Evolutionary conservation across 2,329 filamentous ascomycete genomes (phyloP).

Genomic region (Coniella vitis): DNA sequence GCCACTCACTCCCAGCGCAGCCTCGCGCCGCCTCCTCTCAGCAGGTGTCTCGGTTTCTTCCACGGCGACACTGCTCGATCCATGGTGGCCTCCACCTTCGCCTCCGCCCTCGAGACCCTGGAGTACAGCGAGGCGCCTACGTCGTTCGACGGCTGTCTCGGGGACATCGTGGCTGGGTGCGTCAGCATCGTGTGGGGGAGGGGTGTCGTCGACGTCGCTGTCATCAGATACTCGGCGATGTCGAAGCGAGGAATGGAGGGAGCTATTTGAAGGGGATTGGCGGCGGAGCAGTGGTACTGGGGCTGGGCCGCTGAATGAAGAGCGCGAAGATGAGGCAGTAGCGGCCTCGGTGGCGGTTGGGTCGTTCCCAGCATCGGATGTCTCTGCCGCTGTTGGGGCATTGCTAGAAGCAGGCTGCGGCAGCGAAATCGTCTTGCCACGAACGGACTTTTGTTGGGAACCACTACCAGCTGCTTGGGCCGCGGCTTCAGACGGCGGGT

Average conservation of each 20-base stretch:
- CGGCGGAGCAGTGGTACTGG: constrained; percentile 3
- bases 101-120: constrained; percentile 36
- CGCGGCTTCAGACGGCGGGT: constrained; percentile 15
- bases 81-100: constrained; percentile 24
- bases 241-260: constrained; percentile 4
- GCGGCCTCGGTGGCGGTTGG: too few relatives aligned
- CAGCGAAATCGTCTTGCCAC: constrained; percentile 10
- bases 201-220: constrained; percentile 8
- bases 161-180: constrained; percentile 32
- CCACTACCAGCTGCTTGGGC: neutral
- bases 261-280: neutral
- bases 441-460: neutral
- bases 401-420: constrained; percentile 2
- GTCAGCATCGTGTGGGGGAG: constrained; percentile 2
- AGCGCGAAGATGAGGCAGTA: neutral
- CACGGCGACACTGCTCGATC: constrained; percentile 28
- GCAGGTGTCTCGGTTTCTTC: constrained; percentile 64
- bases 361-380: neutral
- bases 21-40: constrained; percentile 65
- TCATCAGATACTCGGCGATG: constrained; percentile 2
- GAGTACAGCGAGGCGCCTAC: constrained; percentile 53
- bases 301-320: constrained; percentile 5
- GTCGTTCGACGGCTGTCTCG: constrained; percentile 65
- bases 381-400: neutral
- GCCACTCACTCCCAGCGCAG: constrained; percentile 57